phyloP scores from a whole-genome alignment of 176 grass and related monocot genomes.

The Oryza meridionalis region DNA sequence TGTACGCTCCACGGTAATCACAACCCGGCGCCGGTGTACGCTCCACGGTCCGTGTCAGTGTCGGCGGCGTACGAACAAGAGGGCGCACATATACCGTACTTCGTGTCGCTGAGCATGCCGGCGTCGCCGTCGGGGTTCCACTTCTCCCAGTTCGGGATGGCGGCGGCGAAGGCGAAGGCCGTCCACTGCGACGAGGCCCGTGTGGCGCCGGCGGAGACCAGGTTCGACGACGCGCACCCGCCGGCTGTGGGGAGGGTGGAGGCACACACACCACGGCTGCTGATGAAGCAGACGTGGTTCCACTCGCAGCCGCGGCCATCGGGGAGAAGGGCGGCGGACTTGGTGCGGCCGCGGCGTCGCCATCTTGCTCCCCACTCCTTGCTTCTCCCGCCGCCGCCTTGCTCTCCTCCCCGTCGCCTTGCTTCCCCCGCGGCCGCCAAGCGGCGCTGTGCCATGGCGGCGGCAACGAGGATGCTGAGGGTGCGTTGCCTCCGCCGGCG shows the following conservation, averaged over 20 bases:
- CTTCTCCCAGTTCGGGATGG: constrained; percentile 33
- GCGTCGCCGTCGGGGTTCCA: constrained; percentile 67
- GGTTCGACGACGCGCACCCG: neutral
- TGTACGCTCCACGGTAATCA: no score
- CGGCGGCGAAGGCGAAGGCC: neutral
- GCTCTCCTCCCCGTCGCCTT: no score
- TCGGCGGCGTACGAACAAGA: neutral
- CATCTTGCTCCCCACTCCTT: no score
- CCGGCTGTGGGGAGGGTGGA: neutral
- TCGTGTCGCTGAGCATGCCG: constrained; percentile 60
- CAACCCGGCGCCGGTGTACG: constrained; percentile 9
- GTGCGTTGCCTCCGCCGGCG: no score
- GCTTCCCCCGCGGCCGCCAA: no score
- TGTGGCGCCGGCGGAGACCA: neutral
- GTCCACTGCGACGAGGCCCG: constrained; percentile 6
- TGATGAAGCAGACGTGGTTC: constrained; percentile 49
- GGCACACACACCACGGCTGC: constrained; percentile 16
- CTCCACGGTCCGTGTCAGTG: neutral
- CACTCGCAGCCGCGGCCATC: constrained; percentile 75
- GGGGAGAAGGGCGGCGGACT: no score
- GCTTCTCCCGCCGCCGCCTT: no score
- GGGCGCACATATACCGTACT: constrained; percentile 9
- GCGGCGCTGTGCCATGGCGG: no score
- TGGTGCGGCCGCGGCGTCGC: no score
- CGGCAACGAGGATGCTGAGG: no score